These are phyloP conservation scores for Aspergillus intermedius DNA, from an alignment of 2,329 filamentous ascomycete genomes.

Conservation along the genomic window DNA sequence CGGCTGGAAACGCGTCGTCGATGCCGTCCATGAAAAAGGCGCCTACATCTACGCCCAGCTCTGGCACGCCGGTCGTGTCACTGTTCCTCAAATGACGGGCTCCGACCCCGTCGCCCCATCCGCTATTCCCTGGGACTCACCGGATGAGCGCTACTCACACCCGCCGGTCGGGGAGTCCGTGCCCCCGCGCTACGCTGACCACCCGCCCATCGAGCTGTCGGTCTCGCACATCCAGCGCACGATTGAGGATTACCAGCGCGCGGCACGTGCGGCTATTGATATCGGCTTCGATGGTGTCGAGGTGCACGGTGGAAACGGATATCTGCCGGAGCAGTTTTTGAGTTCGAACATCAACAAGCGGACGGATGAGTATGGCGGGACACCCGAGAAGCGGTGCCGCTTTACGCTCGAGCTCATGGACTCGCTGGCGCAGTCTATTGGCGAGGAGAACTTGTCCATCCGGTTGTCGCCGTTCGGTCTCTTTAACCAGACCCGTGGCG, in stretches of 20 bases:
- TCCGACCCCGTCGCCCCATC: conserved; percentile 33
- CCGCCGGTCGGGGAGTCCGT: conserved; percentile 30
- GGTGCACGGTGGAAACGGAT: conserved; percentile 46
- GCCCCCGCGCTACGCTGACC: conserved; percentile 36
- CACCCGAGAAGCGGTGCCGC: conserved; percentile 45
- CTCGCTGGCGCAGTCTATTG: conserved; percentile 38
- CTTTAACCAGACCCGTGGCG: conserved; percentile 47
- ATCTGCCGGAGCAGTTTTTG: conserved; percentile 49
- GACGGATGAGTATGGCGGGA: conserved; percentile 47
- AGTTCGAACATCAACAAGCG: conserved; percentile 46
- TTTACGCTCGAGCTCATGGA: conserved; percentile 54
- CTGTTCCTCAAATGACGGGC: conserved; percentile 37
- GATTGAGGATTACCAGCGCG: conserved; percentile 39
- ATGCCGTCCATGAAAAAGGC: conserved; percentile 47
- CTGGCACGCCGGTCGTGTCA: conserved; percentile 44
- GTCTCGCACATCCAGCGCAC: conserved; percentile 41
- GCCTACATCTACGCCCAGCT: conserved; percentile 41
- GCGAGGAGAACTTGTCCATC: conserved; percentile 42
- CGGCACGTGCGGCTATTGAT: conserved; percentile 47
- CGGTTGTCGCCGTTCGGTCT: conserved; percentile 45
- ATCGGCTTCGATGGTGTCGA: conserved; percentile 52
- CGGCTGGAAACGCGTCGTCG: conserved; percentile 47
- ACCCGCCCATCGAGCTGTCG: conserved; percentile 40
- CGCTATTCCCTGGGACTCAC: conserved; percentile 42
- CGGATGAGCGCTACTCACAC: conserved; percentile 38